Evolutionary conservation across 2,329 filamentous ascomycete species (phyloP).

Genomic region (Aspergillus luchuensis): DNA sequence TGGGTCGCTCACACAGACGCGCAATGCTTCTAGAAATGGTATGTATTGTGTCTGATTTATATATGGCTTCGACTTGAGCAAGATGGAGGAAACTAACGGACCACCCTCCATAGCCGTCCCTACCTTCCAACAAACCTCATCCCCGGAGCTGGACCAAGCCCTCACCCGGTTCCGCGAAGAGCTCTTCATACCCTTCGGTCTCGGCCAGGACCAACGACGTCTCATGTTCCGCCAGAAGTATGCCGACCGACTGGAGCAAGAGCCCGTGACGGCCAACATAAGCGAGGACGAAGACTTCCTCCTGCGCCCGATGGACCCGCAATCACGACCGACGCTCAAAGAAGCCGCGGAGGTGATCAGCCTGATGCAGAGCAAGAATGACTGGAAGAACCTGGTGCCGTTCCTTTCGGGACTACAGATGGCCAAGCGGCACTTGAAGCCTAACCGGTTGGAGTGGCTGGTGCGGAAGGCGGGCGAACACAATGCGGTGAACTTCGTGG

Average conservation of each 20-base stretch:
- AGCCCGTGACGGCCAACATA: slow-evolving; percentile 45
- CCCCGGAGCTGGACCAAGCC: slow-evolving; percentile 44
- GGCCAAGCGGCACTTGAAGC: slow-evolving; percentile 30
- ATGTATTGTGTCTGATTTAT: slow-evolving; percentile 3
- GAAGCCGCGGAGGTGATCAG: slow-evolving; percentile 35
- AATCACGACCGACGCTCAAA: slow-evolving; percentile 36
- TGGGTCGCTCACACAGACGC: slow-evolving; percentile 34
- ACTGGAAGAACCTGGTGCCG: slow-evolving; percentile 46
- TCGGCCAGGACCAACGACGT: slow-evolving; percentile 40
- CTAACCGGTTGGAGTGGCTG: slow-evolving; percentile 36
- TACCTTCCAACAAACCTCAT: slow-evolving; percentile 42
- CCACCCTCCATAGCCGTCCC: slow-evolving; percentile 34
- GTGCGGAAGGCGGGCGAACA: slow-evolving; percentile 41
- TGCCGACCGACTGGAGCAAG: slow-evolving; percentile 37
- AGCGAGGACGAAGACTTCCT: slow-evolving; percentile 41
- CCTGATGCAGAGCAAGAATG: slow-evolving; percentile 40
- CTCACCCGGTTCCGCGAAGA: slow-evolving; percentile 46
- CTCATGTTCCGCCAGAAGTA: slow-evolving; percentile 44
- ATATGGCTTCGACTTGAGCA: not conserved
- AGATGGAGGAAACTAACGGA: no score
- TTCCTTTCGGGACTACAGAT: slow-evolving; percentile 43
- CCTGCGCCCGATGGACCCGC: slow-evolving; percentile 40
- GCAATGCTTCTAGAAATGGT: slow-evolving; percentile 37
- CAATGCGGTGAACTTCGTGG: slow-evolving; percentile 38
- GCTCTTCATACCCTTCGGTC: slow-evolving; percentile 47